A percentile compares a stretch with the other conserved stretches of the same genome.
Conservation (phyloP, 768 basidiomycete species). For the Lactifluus hygrophoroides region DNA sequence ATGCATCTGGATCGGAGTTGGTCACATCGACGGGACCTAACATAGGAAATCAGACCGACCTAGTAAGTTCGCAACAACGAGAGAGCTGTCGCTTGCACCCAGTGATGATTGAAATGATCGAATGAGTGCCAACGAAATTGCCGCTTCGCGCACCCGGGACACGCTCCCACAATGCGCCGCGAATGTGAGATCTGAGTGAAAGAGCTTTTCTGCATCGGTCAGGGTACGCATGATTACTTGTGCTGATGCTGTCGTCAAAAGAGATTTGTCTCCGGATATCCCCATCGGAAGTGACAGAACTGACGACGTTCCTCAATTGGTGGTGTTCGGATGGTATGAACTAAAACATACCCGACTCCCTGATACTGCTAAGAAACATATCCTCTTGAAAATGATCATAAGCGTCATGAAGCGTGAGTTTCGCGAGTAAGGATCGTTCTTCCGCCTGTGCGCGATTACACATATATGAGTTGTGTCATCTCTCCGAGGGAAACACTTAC, state of each 20-base stretch:
- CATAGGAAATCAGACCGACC: constrained; percentile 30
- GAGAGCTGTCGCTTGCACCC: constrained; percentile 46
- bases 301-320: constrained; percentile 25
- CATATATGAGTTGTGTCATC: no score
- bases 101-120: constrained; percentile 74
- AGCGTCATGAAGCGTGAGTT: constrained; percentile 68
- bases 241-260: constrained; percentile 35
- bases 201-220: constrained; percentile 58
- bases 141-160: constrained; percentile 64
- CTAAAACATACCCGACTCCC: constrained; percentile 71
- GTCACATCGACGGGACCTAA: background rate
- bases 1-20: constrained; percentile 45
- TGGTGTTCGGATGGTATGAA: background rate
- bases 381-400: constrained; percentile 75
- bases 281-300: constrained; percentile 82
- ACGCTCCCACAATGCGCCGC: constrained; percentile 54
- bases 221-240: constrained; percentile 55
- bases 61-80: constrained; percentile 54
- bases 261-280: constrained; percentile 41
- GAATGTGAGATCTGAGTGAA: constrained; percentile 54
- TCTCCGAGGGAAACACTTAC: no score
- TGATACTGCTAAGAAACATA: constrained; percentile 82
- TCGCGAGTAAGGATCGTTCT: constrained; percentile 65
- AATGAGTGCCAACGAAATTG: constrained; percentile 61
- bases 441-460: constrained; percentile 66